Conservation (phyloP, 805 yeast species). For the Sugiyamaella chiloensis region DNA sequence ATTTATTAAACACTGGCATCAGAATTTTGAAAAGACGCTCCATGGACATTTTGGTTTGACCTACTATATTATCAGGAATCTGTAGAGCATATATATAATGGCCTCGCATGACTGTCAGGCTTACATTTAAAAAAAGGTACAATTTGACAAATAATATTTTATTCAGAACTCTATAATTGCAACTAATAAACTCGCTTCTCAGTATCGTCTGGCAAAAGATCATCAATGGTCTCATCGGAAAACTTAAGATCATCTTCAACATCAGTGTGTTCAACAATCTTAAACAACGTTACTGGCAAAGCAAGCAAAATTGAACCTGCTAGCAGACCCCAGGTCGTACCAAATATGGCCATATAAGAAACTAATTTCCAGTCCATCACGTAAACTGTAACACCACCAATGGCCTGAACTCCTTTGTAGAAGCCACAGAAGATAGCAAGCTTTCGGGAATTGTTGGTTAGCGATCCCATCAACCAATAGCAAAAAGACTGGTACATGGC, state of each 20-base stretch:
- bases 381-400: slow-evolving; percentile 61
- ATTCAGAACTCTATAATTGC: too few species aligned
- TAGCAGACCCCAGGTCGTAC: slow-evolving; percentile 14
- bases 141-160: too few species aligned
- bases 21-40: too few species aligned
- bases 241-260: slow-evolving; percentile 11
- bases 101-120: too few species aligned
- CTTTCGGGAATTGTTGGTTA: slow-evolving; percentile 54
- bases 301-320: slow-evolving; percentile 16
- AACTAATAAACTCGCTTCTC: neutral
- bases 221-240: slow-evolving; percentile 14
- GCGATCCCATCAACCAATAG: slow-evolving; percentile 56
- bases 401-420: slow-evolving; percentile 60
- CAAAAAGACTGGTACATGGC: slow-evolving; percentile 56
- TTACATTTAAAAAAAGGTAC: too few species aligned
- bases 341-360: slow-evolving; percentile 12
- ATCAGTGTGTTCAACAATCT: slow-evolving; percentile 14
- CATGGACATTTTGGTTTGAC: neutral
- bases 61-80: neutral
- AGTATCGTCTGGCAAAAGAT: slow-evolving; percentile 8
- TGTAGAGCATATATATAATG: too few species aligned
- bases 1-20: too few species aligned
- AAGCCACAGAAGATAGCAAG: slow-evolving; percentile 55
- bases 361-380: slow-evolving; percentile 41
- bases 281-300: slow-evolving; percentile 9